Evolutionary conservation across 345 rosid genomes (phyloP), one percentile per base, ranked within the genome.

Genomic region (Eucalyptus pauciflora): DNA sequence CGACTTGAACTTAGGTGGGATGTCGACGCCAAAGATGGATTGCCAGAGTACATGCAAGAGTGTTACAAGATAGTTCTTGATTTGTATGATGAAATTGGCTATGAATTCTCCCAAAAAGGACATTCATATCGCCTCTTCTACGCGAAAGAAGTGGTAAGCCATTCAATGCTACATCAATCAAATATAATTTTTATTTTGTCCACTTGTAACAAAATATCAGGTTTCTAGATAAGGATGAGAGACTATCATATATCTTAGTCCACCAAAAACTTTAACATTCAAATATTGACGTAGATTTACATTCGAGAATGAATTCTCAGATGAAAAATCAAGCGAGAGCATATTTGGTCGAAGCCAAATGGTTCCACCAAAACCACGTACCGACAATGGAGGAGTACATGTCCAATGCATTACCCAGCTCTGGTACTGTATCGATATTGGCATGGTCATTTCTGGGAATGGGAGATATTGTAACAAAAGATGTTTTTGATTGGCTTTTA

Each of bases 301-400:
- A 64, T 64, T 29, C 71, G 31, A n/a, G 18, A 13, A 56, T 56
- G 62, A 56, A 56, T 56, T 56, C 13, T 56, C 62, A 56, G 62
- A 56, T 56, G 29, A 56, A 56, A 56, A 56, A 24, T 22, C 62
- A 22, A 24, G 62, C 0, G 62, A 56, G 62, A 56, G 62, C 62
- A 24, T 56, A 56, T 56, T 4, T 56, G 1, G 4, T 24, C 0
- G 17, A 64, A 62, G 17, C 33, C 33, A 64, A 64, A 64, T n/a
- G 18, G 13, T 69, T 87, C 76, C 56, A 87, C 49, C 20, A 91
- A 87, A 60, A 85, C 0, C 67, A 88, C 29, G 33, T 43, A 45
- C 93, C 93, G 52, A 89, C 91, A 5, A 29, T 90, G 24, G 89
- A 92, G 27, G 92, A 91, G 69, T 92, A 92, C 41, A 52, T 90